These are phyloP conservation scores for Perkinsus olseni DNA, from an alignment of 169 alveolate genomes.

Conservation along the genomic window DNA sequence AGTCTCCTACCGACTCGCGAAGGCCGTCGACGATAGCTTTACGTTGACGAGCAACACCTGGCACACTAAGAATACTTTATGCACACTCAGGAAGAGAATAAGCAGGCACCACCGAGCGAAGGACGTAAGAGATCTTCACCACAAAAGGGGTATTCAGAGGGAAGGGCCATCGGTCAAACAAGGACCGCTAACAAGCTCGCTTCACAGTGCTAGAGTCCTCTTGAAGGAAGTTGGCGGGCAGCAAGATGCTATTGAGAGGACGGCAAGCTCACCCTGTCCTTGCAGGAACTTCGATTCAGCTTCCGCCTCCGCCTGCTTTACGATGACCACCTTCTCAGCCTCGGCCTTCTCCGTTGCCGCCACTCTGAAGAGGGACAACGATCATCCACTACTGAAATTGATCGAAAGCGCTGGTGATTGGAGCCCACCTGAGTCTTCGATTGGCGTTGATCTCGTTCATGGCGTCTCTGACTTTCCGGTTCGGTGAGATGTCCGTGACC, in stretches of 20 bases:
- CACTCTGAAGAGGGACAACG: neutral
- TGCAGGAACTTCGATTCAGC: slow-evolving; percentile 8
- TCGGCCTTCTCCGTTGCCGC: slow-evolving; percentile 13
- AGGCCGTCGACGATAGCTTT: slow-evolving; percentile 11
- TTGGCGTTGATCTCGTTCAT: slow-evolving; percentile 13
- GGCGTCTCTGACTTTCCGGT: slow-evolving; percentile 10
- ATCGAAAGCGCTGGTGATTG: neutral
- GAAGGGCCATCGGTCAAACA: no score
- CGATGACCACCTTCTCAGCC: slow-evolving; percentile 8
- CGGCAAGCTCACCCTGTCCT: slow-evolving; percentile 14
- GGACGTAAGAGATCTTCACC: no score
- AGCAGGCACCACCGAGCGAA: no score
- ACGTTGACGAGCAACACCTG: slow-evolving; percentile 14
- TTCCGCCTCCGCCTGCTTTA: slow-evolving; percentile 13
- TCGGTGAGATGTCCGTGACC: slow-evolving; percentile 11
- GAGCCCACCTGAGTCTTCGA: neutral
- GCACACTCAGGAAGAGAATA: neutral
- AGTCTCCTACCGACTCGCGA: neutral
- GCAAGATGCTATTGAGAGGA: no score
- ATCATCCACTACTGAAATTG: neutral
- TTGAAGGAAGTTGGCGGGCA: no score
- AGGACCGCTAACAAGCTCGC: no score
- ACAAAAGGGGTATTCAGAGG: no score
- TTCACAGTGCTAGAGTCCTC: no score
- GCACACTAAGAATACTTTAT: neutral